Base-by-base conservation (phyloP, 1,284 basidiomycete species). In the Malassezia equina region DNA sequence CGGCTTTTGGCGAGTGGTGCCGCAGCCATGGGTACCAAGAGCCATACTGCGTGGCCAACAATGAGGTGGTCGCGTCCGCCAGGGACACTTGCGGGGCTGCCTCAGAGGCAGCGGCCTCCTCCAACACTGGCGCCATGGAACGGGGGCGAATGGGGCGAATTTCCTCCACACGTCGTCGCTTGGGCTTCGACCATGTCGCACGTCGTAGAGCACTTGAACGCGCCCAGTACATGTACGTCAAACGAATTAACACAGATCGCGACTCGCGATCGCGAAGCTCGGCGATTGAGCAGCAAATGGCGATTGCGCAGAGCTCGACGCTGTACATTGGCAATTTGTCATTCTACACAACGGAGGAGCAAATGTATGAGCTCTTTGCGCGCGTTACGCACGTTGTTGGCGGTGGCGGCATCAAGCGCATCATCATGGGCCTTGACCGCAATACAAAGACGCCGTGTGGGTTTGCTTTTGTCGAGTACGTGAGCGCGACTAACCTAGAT, bases 381-480 rank as follows among this genome's bases (percentile, higher is more conserved):
- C 88, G 89, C 78, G 94, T 90, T 65, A 83, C 90, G 36, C 85
- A 81, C 62, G 83, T 88, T 1, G 86, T 89, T 64, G 85, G 90
- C 60, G 90, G 90, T 39, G 90, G 90, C 32, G 90, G 90, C 28
- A 90, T 99, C 65, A 96, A 96, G 75, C 84, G 93, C 62, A 94
- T 99, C 65, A 98, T 99, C 69, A 98, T 99, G 94, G 94, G 94
- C 24, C 80, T 99, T 33, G 94, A 99, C 78, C 81, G 94, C 55
- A 90, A 96, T 75, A 87, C 86, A 45, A 86, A 91, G 88, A 98
- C 94, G 45, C 94, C 94, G 0, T 99, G 94, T 73, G 94, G 94
- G 1, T 99, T 99, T 76, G 95, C 93, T 67, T 99, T 99, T 71
- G 94, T 99, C 55, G 94, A 99, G 73, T 76, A 57, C 53, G 73